Conservation (phyloP, 1,284 basidiomycete genomes). For the Anthracocystis walkeri region DNA sequence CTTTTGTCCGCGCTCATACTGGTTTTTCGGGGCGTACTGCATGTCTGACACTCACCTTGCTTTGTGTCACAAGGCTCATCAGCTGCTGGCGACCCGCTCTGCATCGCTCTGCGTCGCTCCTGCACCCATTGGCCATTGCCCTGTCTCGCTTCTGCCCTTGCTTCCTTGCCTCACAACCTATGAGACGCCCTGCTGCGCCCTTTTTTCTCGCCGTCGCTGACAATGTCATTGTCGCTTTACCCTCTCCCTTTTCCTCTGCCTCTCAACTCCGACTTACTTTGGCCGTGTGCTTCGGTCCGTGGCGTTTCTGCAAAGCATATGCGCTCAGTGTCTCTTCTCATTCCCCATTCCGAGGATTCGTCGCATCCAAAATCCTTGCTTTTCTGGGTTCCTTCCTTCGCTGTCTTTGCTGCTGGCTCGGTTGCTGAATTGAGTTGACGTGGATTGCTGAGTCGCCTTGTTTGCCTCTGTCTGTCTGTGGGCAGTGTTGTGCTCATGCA, state of each 20-base stretch:
- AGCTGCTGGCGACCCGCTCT: not conserved
- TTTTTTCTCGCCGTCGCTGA: not conserved
- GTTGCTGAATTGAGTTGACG: not conserved
- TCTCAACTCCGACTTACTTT: constrained; percentile 1
- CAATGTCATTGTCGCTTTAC: constrained; percentile 3
- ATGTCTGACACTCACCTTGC: no score
- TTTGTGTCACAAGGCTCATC: not conserved
- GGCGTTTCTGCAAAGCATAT: not conserved
- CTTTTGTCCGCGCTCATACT: not conserved
- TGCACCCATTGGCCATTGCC: not conserved
- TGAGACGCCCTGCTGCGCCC: constrained; percentile 4
- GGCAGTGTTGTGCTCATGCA: no score
- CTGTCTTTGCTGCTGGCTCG: not conserved
- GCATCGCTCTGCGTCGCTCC: constrained; percentile 3
- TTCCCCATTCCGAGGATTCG: not conserved
- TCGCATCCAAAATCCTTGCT: not conserved
- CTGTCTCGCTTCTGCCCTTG: not conserved
- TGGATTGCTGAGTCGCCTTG: not conserved
- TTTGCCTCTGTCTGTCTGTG: no score
- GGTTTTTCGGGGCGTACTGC: not conserved
- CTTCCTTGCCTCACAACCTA: not conserved
- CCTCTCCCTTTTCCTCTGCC: not conserved
- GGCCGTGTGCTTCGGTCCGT: not conserved
- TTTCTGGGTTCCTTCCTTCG: not conserved
- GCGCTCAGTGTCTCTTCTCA: not conserved